These are phyloP conservation scores for Arthrocladium fulminans DNA, from an alignment of 2,329 filamentous ascomycete genomes.

Conservation along the genomic window DNA sequence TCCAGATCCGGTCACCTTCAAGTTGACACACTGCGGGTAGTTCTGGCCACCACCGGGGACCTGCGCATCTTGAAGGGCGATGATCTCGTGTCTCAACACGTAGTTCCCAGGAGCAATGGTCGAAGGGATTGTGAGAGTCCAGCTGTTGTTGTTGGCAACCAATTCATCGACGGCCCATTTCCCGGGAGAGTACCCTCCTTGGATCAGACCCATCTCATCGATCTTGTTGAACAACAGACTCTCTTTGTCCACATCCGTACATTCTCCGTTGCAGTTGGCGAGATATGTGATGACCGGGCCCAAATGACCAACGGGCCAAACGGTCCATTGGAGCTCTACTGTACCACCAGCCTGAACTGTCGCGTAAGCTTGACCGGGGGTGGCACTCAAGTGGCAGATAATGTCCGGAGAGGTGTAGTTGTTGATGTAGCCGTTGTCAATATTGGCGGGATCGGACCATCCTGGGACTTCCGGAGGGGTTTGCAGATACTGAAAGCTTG, in stretches of 20 bases:
- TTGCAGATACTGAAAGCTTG: slow-evolving; percentile 21
- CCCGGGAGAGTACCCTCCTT: slow-evolving; percentile 34
- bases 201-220: slow-evolving; percentile 45
- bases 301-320: slow-evolving; percentile 57
- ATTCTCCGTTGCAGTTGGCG: slow-evolving; percentile 51
- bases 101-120: slow-evolving; percentile 44
- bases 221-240: slow-evolving; percentile 57
- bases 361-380: slow-evolving; percentile 43
- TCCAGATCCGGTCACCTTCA: slow-evolving; percentile 49
- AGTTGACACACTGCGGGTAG: slow-evolving; percentile 52
- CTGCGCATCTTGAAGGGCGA: slow-evolving; percentile 43
- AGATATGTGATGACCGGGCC: slow-evolving; percentile 58
- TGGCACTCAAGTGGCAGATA: slow-evolving; percentile 53
- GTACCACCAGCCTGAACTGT: slow-evolving; percentile 52
- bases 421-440: slow-evolving; percentile 47
- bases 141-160: slow-evolving; percentile 44
- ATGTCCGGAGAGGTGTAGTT: slow-evolving; percentile 45
- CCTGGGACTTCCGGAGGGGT: slow-evolving; percentile 22
- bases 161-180: slow-evolving; percentile 50
- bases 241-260: slow-evolving; percentile 45
- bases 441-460: slow-evolving; percentile 33
- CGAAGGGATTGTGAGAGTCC: slow-evolving; percentile 41
- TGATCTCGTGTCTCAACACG: slow-evolving; percentile 48
- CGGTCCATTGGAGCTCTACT: slow-evolving; percentile 53
- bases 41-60: slow-evolving; percentile 42